Base-by-base conservation (phyloP, 257 asterid species). In the Coffea eugenioides region DNA sequence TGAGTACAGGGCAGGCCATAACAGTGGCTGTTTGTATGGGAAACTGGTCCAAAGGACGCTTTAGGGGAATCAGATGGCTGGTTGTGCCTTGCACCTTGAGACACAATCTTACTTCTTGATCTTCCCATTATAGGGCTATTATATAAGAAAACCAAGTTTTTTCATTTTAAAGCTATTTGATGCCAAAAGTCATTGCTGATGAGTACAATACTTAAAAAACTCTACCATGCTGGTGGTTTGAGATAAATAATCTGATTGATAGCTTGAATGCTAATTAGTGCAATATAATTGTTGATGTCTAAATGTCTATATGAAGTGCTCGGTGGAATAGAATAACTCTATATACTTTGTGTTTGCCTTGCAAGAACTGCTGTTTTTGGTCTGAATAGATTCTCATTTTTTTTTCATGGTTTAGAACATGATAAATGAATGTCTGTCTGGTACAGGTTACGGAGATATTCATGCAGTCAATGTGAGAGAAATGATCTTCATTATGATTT, bases 391-490 rank as follows among this genome's bases (percentile, higher is more conserved):
- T 0, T 52, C 27, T 65, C 51, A 15, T 6, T 57, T 31, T 57
- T 62, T 36, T 56, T 0, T 54, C 34, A 56, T 57, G 66, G 65
- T 41, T 70, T 54, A 18, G 5, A 34, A 12, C 21, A 13, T 73
- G 49, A 68, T 73, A 61, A 46, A n/a, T 62, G 14, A 34, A 15
- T 36, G 11, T 70, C 23, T 74, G 39, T 81, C 74, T 81, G 12
- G 57, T 79, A 70, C 93, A 94, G 98, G 99, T 72, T 95, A 95
- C 86, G 99, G 99, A 82, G 99, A 95, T 78, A 90, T 95, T 86
- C 98, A 93, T 76, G 99, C 99, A 1, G 99, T 95, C 41, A 95
- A 95, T 79, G 71, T 88, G 80, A 93, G 99, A 80, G 99, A 95
- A 80, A 95, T 95, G 99, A 87, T 95, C 84, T 95, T 95, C 84